Evolutionary conservation across 352 stramenopile species (phyloP).

Genomic region (Plasmopara muralis): DNA sequence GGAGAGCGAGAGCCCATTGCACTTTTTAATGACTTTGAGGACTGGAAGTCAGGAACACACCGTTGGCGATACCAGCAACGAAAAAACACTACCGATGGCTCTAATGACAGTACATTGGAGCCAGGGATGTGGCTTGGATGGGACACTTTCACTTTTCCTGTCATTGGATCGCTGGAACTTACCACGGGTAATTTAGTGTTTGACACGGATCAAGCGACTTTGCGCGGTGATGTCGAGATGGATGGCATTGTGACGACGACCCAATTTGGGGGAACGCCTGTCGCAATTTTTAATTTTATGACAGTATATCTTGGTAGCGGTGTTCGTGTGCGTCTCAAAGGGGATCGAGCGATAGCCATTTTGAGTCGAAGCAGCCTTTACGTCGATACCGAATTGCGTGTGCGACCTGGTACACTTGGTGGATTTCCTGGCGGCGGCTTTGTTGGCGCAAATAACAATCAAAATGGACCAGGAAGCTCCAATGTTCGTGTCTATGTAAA

Average conservation of each 20-base stretch:
- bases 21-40: constrained; percentile 93
- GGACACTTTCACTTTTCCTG: constrained; percentile 51
- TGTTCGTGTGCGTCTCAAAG: constrained; percentile 82
- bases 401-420: constrained; percentile 85
- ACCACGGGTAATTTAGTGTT: constrained; percentile 66
- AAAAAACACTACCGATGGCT: constrained; percentile 2
- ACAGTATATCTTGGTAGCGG: constrained; percentile 83
- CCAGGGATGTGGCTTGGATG: constrained; percentile 32
- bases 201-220: constrained; percentile 50
- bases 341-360: constrained; percentile 82
- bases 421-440: constrained; percentile 90
- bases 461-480: constrained; percentile 90
- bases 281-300: constrained; percentile 95
- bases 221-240: constrained; percentile 54
- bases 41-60: constrained; percentile 90
- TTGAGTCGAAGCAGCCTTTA: constrained; percentile 88
- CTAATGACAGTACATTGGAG: constrained; percentile 12
- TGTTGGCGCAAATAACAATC: constrained; percentile 82
- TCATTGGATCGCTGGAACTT: constrained; percentile 78
- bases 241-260: constrained; percentile 59
- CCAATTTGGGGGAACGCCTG: constrained; percentile 60
- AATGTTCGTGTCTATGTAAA: constrained; percentile 89
- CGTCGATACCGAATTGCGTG: constrained; percentile 82
- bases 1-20: constrained; percentile 61
- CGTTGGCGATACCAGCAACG: constrained; percentile 42